Evolutionary conservation across 192 early-diverging fungal genomes (phyloP), one percentile per base, ranked within the genome.

Genomic region (Entomortierella lignicola): DNA sequence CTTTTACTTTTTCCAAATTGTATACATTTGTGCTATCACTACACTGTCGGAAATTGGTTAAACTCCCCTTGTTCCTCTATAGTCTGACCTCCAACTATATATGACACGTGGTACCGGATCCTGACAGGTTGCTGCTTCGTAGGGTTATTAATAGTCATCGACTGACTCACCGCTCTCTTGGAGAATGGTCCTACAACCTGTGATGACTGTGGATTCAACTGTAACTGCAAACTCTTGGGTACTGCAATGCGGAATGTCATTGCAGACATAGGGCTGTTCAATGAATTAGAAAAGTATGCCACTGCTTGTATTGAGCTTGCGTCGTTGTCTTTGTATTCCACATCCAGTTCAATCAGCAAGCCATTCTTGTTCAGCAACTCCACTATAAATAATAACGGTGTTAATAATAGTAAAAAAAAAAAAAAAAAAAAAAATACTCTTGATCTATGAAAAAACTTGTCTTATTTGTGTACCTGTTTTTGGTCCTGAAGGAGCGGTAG

Each of bases 11-110:
- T 2, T 1, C 6, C 56, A 29, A n/a, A n/a, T n/a, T n/a, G n/a
- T 11, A 23, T 18, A 18, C 21, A 64, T 20, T 42, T 8, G 4
- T 21, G 3, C 21, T n/a, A 27, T 30, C 8, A 13, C 47, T 64
- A 77, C 37, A 64, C 52, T 4, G 47, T 41, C 6, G 73, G 73
- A 41, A 77, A 69, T 61, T 77, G 73, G 55, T 47, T 70, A 54
- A 82, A 85, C 48, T 79, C 77, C 3, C 86, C 86, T 20, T 70
- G 60, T 66, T 85, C 83, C 47, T 85, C 86, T 85, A 87, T 84
- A 20, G 72, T 82, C 31, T 80, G 81, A 15, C 84, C 86, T 23
- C 71, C 77, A 26, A 83, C 69, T 17, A 68, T 39, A 68, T 84
- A 87, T 30, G 75, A 81, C 29, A 87, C 72, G 66, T 87, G 83